Conservation (phyloP, 441 rosid species). For the Pelargonium citronellum region DNA sequence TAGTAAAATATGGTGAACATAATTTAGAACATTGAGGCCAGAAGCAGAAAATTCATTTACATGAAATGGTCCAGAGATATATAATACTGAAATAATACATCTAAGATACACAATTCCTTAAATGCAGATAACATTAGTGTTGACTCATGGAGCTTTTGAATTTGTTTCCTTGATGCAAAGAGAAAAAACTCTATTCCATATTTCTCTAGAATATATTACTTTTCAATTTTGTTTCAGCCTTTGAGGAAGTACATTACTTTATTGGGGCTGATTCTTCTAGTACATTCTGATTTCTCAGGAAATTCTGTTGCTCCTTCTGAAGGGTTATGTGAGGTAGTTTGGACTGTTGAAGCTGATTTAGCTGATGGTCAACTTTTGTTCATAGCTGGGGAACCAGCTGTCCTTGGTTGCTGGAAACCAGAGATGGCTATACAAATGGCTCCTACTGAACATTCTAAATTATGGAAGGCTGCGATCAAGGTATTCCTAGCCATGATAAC, state of each 20-base stretch:
- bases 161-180: background rate
- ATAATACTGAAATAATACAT: background rate
- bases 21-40: background rate
- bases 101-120: background rate
- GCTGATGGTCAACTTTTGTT: constrained; percentile 55
- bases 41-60: background rate
- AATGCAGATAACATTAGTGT: background rate
- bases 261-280: constrained; percentile 24
- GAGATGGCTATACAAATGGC: constrained; percentile 62
- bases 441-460: constrained; percentile 45
- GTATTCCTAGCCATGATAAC: constrained; percentile 32
- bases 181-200: background rate
- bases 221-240: constrained; percentile 17
- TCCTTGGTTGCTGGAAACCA: constrained; percentile 80
- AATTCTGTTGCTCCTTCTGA: constrained; percentile 33
- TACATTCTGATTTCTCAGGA: constrained; percentile 44
- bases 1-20: background rate
- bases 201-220: constrained; percentile 3
- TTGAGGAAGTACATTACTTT: constrained; percentile 26
- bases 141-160: background rate
- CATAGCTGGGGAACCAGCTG: constrained; percentile 64
- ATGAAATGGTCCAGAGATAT: background rate
- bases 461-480: constrained; percentile 76
- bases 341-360: constrained; percentile 78
- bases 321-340: constrained; percentile 55